Base-by-base conservation (phyloP, 1,139 yeast species). In the Kurtzmaniella quercitrusa region DNA sequence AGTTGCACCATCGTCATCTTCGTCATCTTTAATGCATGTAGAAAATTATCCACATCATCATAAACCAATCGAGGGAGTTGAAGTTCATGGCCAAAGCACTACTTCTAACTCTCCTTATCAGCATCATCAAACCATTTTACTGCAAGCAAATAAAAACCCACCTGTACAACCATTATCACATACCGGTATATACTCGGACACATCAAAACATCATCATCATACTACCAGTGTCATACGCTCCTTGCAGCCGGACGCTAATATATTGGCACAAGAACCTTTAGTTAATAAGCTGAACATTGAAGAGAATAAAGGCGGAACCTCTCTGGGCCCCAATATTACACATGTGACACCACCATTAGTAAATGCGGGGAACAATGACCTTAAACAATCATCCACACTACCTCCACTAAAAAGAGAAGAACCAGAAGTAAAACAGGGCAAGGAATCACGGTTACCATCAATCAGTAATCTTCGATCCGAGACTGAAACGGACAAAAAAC, bases 1-100 rank as follows among this genome's bases (percentile, higher is more conserved):
- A 10, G 18, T 42, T 15, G 39, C 46, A 12, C 46, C 29, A 21
- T 11, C 34, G 11, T 6, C 38, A 14, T 25, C 46, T 6, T 27
- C 31, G 10, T 27, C 31, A n/a, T 27, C 31, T 11, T 7, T 12
- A 11, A 6, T 10, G 10, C 31, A 27, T 27, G 10, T n/a, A 27
- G 31, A 27, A 27, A 10, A 27, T 10, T 12, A 27, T 11, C 31
- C 31, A n/a, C n/a, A n/a, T n/a, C 31, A 27, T 27, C 31, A 27
- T 4, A 27, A 27, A 27, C 31, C 31, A 27, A 10, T 10, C 31
- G 31, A 27, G 31, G 14, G 14, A 27, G 5, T 6, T 7, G 31
- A 27, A 3, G 10, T 27, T 7, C 31, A 7, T 3, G 31, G 31
- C 14, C 31, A n/a, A 27, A 27, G n/a, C 31, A 27, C 31, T 5